Evolutionary conservation across 495 filamentous ascomycete species (phyloP).

Genomic region (Apodospora peruviana): DNA sequence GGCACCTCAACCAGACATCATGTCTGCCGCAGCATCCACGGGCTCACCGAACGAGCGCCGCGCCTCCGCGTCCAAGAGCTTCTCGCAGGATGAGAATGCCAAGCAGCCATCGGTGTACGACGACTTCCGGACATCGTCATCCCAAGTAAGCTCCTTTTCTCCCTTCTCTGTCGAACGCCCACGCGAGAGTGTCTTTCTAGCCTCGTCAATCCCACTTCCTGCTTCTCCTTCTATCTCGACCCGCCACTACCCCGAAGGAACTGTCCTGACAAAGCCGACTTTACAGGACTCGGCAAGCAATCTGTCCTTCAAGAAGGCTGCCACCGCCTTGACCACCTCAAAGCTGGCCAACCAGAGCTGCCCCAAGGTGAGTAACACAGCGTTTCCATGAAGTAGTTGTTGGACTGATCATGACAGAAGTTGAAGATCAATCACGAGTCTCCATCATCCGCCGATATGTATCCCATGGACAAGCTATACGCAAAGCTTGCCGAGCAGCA

Average conservation of each 20-base stretch:
- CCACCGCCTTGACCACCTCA: constrained; percentile 38
- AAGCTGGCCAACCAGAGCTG: constrained; percentile 45
- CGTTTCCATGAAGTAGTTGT: background rate
- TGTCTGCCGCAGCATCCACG: constrained; percentile 41
- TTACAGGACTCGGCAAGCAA: constrained; percentile 12
- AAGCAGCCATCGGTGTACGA: constrained; percentile 22
- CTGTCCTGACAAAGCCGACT: too few species aligned
- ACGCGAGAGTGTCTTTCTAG: too few species aligned
- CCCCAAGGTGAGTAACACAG: constrained; percentile 32
- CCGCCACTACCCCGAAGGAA: too few species aligned
- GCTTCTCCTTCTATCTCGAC: background rate
- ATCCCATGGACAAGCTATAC: constrained; percentile 55
- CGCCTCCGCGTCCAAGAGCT: constrained; percentile 23
- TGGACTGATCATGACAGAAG: constrained; percentile 39
- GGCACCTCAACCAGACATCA: constrained; percentile 22
- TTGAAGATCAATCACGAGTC: constrained; percentile 43
- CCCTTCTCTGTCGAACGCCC: background rate
- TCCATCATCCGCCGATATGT: constrained; percentile 26
- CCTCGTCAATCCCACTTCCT: background rate
- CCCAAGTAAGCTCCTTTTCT: constrained; percentile 10
- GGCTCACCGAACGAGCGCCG: constrained; percentile 46
- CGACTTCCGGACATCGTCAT: constrained; percentile 5
- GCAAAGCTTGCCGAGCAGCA: constrained; percentile 67
- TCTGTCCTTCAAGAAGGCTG: constrained; percentile 37
- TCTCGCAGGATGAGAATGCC: constrained; percentile 40